Evolutionary conservation across 1,284 basidiomycete species (phyloP).

Genomic region (Ceratobasidium theobromae): DNA sequence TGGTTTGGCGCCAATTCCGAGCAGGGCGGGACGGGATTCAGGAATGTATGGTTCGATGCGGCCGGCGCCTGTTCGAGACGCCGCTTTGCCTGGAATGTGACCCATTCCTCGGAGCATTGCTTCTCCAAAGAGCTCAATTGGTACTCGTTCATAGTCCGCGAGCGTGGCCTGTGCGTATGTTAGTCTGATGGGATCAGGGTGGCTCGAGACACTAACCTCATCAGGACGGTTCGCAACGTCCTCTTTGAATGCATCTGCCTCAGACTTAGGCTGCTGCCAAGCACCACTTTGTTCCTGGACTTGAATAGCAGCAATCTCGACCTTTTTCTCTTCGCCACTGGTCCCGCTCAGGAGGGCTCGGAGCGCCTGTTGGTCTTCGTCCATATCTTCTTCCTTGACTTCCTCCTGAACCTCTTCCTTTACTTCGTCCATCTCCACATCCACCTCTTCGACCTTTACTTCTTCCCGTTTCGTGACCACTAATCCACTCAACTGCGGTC

Average conservation of each 20-base stretch:
- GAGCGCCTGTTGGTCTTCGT: slow-evolving; percentile 72
- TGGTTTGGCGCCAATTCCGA: slow-evolving; percentile 92
- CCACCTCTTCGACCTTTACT: slow-evolving; percentile 42
- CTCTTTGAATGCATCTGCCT: slow-evolving; percentile 77
- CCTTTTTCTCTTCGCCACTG: slow-evolving; percentile 47
- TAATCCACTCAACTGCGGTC: slow-evolving; percentile 63
- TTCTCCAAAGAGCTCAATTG: slow-evolving; percentile 90
- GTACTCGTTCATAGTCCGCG: slow-evolving; percentile 88
- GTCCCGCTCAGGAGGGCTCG: slow-evolving; percentile 62
- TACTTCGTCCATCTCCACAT: slow-evolving; percentile 40
- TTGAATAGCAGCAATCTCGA: slow-evolving; percentile 48
- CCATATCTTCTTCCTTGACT: slow-evolving; percentile 45
- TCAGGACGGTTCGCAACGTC: slow-evolving; percentile 80
- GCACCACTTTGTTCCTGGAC: slow-evolving; percentile 38
- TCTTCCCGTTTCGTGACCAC: slow-evolving; percentile 48
- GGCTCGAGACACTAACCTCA: slow-evolving; percentile 36
- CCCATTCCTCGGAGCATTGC: slow-evolving; percentile 97
- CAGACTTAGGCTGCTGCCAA: slow-evolving; percentile 58
- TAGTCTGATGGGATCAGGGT: not conserved
- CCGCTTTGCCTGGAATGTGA: slow-evolving; percentile 82
- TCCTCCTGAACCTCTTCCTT: slow-evolving; percentile 33
- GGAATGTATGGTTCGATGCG: slow-evolving; percentile 79
- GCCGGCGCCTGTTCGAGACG: slow-evolving; percentile 60
- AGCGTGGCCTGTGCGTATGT: slow-evolving; percentile 55
- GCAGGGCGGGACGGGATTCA: slow-evolving; percentile 71